These are phyloP conservation scores for Coemansia sp. DNA, from an alignment of 192 early-diverging fungal species.

Conservation along the genomic window DNA sequence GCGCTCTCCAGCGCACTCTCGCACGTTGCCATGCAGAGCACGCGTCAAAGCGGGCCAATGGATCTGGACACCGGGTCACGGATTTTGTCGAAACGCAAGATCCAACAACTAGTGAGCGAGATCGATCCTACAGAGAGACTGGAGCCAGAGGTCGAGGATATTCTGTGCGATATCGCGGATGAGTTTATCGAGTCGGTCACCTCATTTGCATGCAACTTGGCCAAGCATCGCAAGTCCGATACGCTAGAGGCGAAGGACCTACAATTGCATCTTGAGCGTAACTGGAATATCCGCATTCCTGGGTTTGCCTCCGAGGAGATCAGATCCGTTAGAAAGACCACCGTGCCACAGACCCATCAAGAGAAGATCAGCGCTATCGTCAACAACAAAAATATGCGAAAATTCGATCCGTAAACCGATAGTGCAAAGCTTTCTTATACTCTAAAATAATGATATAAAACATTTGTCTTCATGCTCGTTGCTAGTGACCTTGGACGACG, in stretches of 20 bases:
- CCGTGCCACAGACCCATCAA: conserved; percentile 66
- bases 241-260: conserved; percentile 85
- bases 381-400: conserved; percentile 41
- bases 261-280: conserved; percentile 86
- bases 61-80: conserved; percentile 41
- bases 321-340: conserved; percentile 69
- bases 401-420: conserved; percentile 23
- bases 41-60: conserved; percentile 39
- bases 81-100: conserved; percentile 74
- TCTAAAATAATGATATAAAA: too few species aligned
- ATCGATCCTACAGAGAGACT: conserved; percentile 79
- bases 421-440: not conserved
- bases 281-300: conserved; percentile 90
- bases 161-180: conserved; percentile 82
- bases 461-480: too few species aligned
- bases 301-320: conserved; percentile 86
- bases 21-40: conserved; percentile 53
- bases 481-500: not conserved
- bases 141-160: conserved; percentile 85
- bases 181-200: conserved; percentile 89
- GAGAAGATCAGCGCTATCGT: conserved; percentile 66
- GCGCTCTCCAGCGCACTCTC: conserved; percentile 46
- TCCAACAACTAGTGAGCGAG: conserved; percentile 84
- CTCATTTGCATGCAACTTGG: conserved; percentile 79
- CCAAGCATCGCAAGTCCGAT: conserved; percentile 80